Evolutionary conservation across 2,329 filamentous ascomycete genomes (phyloP).

Genomic region (Nigrospora osmanthi): DNA sequence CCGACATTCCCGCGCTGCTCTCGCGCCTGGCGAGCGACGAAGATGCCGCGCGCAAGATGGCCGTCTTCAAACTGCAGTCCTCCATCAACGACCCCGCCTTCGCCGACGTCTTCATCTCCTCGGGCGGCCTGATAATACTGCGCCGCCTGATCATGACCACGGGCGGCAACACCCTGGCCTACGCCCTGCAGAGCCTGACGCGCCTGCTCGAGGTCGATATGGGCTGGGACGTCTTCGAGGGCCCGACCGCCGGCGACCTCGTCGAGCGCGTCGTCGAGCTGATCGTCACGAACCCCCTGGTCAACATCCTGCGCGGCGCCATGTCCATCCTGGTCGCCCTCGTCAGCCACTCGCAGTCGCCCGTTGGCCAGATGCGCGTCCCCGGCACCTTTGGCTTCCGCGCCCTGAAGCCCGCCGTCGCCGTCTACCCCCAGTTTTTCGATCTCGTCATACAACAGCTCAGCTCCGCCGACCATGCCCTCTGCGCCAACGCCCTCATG

Average conservation of each 20-base stretch:
- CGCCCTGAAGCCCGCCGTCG: constrained; percentile 84
- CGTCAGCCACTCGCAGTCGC: constrained; percentile 70
- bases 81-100: constrained; percentile 95
- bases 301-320: constrained; percentile 93
- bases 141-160: constrained; percentile 77
- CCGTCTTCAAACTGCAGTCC: constrained; percentile 93
- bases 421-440: constrained; percentile 86
- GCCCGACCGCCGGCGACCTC: constrained; percentile 53
- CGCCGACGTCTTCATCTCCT: constrained; percentile 90
- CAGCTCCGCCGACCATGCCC: constrained; percentile 86
- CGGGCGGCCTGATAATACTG: constrained; percentile 75
- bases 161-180: constrained; percentile 89
- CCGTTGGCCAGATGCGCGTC: constrained; percentile 25
- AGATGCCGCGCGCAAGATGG: constrained; percentile 95
- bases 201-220: constrained; percentile 91
- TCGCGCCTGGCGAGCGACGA: constrained; percentile 61
- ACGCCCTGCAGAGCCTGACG: constrained; percentile 83
- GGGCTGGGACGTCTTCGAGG: constrained; percentile 86
- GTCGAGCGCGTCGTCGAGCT: constrained; percentile 78
- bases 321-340: constrained; percentile 95
- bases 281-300: constrained; percentile 88
- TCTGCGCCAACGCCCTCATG: constrained; percentile 93
- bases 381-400: constrained; percentile 76
- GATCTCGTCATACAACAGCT: constrained; percentile 88
- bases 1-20: constrained; percentile 57